These are phyloP conservation scores for Mucuna pruriens DNA, from an alignment of 306 rosid species.

Conservation along the genomic window DNA sequence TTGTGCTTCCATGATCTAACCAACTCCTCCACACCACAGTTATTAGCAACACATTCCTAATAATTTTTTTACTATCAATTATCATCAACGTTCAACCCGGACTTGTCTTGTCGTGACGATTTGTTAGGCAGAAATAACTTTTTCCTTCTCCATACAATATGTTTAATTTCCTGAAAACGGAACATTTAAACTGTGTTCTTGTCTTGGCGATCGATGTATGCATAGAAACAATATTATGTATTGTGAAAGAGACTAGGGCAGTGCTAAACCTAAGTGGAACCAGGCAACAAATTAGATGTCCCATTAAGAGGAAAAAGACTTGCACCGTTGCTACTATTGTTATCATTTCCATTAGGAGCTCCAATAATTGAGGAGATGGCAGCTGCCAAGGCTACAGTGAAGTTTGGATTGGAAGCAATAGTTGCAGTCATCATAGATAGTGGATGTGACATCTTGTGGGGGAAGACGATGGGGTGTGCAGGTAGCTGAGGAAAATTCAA, in stretches of 20 bases:
- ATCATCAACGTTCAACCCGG: not conserved
- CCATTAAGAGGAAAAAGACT: not conserved
- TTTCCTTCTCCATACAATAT: not conserved
- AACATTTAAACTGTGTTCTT: not conserved
- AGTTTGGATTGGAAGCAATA: conserved; percentile 52
- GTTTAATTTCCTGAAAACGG: too few species aligned
- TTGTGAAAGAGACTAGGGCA: not conserved
- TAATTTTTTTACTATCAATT: too few species aligned
- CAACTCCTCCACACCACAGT: not conserved
- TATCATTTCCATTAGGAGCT: not conserved
- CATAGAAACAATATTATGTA: not conserved
- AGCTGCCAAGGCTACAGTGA: conserved; percentile 54
- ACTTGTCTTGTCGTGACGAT: not conserved
- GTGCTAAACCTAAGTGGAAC: conserved; percentile 23
- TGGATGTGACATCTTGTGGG: conserved; percentile 25
- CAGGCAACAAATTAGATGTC: not conserved
- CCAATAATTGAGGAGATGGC: conserved; percentile 54
- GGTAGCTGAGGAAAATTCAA: conserved; percentile 31
- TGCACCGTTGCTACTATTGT: not conserved
- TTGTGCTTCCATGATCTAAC: not conserved
- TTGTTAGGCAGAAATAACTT: not conserved
- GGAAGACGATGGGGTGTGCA: conserved; percentile 40
- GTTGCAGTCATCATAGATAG: conserved; percentile 40
- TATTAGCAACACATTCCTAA: not conserved
- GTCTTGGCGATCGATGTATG: not conserved